A percentile compares a stretch with the other conserved stretches of the same genome.
These are phyloP conservation scores for Candida pseudoviswanathii DNA, from an alignment of 1,139 yeast genomes.

Conservation along the genomic window DNA sequence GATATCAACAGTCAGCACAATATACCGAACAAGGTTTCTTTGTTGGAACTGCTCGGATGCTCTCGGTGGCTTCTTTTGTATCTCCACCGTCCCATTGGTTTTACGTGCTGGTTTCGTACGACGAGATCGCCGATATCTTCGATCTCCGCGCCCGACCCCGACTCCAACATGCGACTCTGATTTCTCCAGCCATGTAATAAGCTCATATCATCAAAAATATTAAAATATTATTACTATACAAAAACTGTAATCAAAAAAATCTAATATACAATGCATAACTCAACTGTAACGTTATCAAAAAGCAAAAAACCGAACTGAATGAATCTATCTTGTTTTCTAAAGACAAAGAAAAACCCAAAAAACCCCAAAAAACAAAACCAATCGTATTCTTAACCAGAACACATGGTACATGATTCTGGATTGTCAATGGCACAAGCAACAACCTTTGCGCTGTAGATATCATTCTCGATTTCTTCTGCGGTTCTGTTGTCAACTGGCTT, in stretches of 20 bases:
- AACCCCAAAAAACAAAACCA: neutral
- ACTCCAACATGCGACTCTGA: too few relatives aligned
- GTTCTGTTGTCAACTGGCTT: conserved; percentile 17
- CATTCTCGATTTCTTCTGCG: conserved; percentile 40
- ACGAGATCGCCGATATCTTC: too few relatives aligned
- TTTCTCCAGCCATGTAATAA: too few relatives aligned
- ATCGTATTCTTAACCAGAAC: conserved; percentile 70
- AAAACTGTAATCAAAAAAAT: neutral
- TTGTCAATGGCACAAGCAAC: conserved; percentile 96
- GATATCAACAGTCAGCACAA: too few relatives aligned
- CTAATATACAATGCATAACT: conserved; percentile 3
- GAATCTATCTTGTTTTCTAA: conserved; percentile 1
- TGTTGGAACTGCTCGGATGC: too few relatives aligned
- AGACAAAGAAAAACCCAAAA: neutral
- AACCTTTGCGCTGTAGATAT: conserved; percentile 89
- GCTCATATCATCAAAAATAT: neutral
- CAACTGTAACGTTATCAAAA: neutral
- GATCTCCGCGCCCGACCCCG: too few relatives aligned
- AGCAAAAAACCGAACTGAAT: conserved; percentile 3
- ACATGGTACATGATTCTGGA: conserved; percentile 98
- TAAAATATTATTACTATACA: neutral
- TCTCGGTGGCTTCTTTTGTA: too few relatives aligned
- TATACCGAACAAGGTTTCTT: too few relatives aligned
- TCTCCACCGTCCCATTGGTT: too few relatives aligned
- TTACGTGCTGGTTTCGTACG: too few relatives aligned